Conservation (phyloP, 2,329 filamentous ascomycete genomes). For the Penicillium sp. region DNA sequence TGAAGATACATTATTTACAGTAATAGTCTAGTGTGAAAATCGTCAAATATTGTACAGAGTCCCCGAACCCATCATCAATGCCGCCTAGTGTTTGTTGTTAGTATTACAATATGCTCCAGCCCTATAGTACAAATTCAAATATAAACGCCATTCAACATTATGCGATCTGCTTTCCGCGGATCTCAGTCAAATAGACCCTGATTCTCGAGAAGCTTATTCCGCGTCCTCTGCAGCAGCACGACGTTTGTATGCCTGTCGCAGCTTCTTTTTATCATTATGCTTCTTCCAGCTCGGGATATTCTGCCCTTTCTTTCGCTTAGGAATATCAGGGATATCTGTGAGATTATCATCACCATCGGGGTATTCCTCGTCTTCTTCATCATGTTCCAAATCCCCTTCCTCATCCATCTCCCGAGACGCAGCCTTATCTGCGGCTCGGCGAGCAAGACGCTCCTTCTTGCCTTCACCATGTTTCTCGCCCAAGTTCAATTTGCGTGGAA, state of each 20-base stretch:
- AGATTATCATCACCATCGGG: constrained; percentile 13
- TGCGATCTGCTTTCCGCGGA: constrained; percentile 2
- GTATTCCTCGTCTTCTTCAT: constrained; percentile 31
- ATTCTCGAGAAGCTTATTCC: background rate
- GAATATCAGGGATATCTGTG: constrained; percentile 19
- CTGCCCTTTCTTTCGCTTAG: constrained; percentile 37
- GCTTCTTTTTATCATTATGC: constrained; percentile 48
- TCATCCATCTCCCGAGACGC: constrained; percentile 25
- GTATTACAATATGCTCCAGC: constrained; percentile 18
- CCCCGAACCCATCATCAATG: constrained; percentile 13
- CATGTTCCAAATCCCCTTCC: constrained; percentile 27
- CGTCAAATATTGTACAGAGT: constrained; percentile 24
- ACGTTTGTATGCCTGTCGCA: constrained; percentile 47
- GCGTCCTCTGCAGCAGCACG: constrained; percentile 24
- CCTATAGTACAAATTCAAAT: constrained; percentile 6
- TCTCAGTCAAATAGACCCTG: background rate
- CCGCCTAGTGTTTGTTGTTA: constrained; percentile 13
- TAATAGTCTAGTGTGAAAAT: constrained; percentile 19
- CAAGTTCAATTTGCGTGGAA: constrained; percentile 63
- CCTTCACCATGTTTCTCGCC: constrained; percentile 53
- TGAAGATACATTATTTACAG: constrained; percentile 32
- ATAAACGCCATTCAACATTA: constrained; percentile 13
- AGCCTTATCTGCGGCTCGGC: constrained; percentile 36
- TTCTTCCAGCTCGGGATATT: constrained; percentile 49
- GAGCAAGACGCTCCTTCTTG: constrained; percentile 46